Conservation (phyloP, 768 basidiomycete genomes). For the Asterophora parasitica region DNA sequence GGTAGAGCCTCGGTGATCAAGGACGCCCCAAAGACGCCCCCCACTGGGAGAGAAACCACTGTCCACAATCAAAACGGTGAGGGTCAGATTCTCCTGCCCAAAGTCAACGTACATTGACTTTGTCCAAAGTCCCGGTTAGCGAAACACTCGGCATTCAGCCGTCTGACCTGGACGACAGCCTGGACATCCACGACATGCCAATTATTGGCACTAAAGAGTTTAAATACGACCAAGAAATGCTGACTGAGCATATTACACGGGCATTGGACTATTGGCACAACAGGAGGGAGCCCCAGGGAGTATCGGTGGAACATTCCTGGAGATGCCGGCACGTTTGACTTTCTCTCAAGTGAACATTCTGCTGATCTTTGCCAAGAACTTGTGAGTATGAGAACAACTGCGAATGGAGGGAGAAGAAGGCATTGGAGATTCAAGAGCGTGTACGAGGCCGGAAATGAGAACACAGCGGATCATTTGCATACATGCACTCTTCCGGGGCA, state of each 20-base stretch:
- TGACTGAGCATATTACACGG: constrained; percentile 50
- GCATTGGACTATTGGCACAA: constrained; percentile 78
- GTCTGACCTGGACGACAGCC: constrained; percentile 1
- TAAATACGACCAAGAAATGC: constrained; percentile 41
- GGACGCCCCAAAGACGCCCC: no score
- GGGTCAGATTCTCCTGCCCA: not conserved
- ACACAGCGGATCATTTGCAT: not conserved
- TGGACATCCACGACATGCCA: constrained; percentile 19
- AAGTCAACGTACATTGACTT: no score
- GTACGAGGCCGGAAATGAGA: not conserved
- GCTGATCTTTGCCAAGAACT: constrained; percentile 30
- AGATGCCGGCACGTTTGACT: constrained; percentile 65
- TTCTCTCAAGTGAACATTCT: not conserved
- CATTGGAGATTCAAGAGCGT: constrained; percentile 27
- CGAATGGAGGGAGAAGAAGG: constrained; percentile 73
- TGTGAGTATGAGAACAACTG: constrained; percentile 76
- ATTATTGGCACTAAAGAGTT: constrained; percentile 70
- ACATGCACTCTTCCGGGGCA: not conserved
- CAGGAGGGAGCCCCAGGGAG: constrained; percentile 62
- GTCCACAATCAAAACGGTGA: not conserved
- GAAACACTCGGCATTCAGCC: not conserved
- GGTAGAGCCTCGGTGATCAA: not conserved
- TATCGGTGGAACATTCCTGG: constrained; percentile 49
- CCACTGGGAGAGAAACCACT: no score
- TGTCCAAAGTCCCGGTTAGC: no score